Base-by-base conservation (phyloP, 306 rosid genomes). In the Urtica urens region DNA sequence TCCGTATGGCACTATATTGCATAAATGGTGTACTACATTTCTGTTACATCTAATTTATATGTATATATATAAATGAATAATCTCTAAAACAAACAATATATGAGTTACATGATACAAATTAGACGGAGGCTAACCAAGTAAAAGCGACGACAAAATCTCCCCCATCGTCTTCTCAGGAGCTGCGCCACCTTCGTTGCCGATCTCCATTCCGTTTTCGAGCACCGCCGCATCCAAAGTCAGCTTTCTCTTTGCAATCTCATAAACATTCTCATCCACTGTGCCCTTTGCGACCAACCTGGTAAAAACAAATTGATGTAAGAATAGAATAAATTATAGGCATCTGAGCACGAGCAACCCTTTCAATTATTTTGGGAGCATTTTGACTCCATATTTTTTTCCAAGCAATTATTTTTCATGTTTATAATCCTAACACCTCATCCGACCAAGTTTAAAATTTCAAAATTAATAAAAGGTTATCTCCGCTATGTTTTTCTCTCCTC, bases 131-230 rank as follows among this genome's bases (percentile, higher is more conserved):
- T 78, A 90, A 62, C 82, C 82, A 52, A 78, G 62, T 62, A 90
- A 74, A 64, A 90, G 80, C 27, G 94, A 53, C 0, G 95, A 90
- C 62, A 90, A 73, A 68, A 90, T 90, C 76, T 90, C 94, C 62
- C 95, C 97, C 97, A 90, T 90, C 42, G 94, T 90, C 79, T 76
- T 87, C 73, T 87, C 94, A 13, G 95, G 72, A n/a, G n/a, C n/a
- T 68, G 82, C 55, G 55, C 68, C 77, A 28, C 93, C 82, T 66
- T 78, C 87, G 29, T 64, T 67, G 54, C 75, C 80, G 70, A 74
- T 71, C 59, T 81, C 97, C 58, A 79, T n/a, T 24, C 78, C 78
- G 3, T 90, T 61, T 62, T 90, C 94, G 1, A 90, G 84, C 38
- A 90, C 97, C 46, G 97, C 97, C 42, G 92, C 97, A 68, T 90